These are phyloP conservation scores for Lecanicillium sp. DNA, from an alignment of 2,329 filamentous ascomycete genomes.

Conservation along the genomic window DNA sequence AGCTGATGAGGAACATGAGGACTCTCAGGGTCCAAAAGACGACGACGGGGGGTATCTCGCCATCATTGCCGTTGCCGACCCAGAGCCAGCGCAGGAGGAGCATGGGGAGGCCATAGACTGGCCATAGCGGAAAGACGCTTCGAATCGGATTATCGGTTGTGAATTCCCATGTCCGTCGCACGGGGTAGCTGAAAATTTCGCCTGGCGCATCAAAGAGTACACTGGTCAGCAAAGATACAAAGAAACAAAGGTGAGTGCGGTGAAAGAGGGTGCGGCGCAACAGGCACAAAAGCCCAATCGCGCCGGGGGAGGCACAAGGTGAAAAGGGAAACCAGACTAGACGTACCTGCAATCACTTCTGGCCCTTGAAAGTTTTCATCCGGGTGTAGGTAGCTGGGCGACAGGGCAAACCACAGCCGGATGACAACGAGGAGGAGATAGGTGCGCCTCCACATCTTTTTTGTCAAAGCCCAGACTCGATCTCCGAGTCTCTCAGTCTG, in stretches of 20 bases:
- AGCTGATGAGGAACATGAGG: constrained; percentile 91
- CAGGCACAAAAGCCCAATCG: neutral
- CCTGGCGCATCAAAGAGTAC: constrained; percentile 44
- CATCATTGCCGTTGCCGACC: constrained; percentile 72
- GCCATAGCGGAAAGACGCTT: constrained; percentile 95
- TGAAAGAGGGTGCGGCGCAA: neutral
- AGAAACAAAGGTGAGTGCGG: neutral
- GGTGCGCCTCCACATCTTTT: constrained; percentile 79
- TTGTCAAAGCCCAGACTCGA: neutral
- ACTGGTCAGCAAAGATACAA: neutral
- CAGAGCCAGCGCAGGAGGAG: constrained; percentile 86
- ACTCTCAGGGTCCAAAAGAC: constrained; percentile 86
- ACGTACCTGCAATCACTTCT: constrained; percentile 89
- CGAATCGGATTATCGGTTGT: constrained; percentile 81
- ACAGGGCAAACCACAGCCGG: constrained; percentile 88
- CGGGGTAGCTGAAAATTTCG: constrained; percentile 86
- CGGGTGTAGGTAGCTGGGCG: constrained; percentile 92
- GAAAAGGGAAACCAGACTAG: too few relatives aligned
- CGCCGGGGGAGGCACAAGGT: neutral
- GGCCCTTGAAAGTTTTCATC: constrained; percentile 99
- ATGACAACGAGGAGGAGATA: constrained; percentile 80
- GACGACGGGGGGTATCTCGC: constrained; percentile 70
- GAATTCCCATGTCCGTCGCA: constrained; percentile 92
- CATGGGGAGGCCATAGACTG: constrained; percentile 90
- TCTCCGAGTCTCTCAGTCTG: constrained; percentile 11